Conservation (phyloP, 1,284 basidiomycete species). For the Ustilago xerochloae region DNA sequence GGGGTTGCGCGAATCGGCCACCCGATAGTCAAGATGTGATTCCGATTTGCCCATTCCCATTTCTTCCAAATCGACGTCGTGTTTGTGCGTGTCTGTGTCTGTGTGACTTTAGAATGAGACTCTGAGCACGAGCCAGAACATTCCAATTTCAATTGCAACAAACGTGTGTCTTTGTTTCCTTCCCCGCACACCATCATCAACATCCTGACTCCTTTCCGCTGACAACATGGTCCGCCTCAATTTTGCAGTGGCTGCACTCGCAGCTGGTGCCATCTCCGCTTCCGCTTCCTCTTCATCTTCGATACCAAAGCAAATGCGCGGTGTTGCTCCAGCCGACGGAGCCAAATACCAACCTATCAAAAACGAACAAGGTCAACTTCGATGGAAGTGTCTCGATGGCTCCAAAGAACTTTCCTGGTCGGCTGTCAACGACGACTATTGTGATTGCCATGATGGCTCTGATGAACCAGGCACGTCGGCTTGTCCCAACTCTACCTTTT, state of each 20-base stretch:
- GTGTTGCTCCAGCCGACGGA: slow-evolving; percentile 28
- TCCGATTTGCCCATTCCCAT: neutral
- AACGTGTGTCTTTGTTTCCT: neutral
- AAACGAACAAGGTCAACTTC: slow-evolving; percentile 14
- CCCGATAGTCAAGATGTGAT: neutral
- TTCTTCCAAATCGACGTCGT: too few relatives aligned
- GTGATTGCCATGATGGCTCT: slow-evolving; percentile 90
- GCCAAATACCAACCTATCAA: slow-evolving; percentile 23
- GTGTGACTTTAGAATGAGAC: neutral
- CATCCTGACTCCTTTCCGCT: neutral
- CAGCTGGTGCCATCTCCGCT: slow-evolving; percentile 20
- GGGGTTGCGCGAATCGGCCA: too few relatives aligned
- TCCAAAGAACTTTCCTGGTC: slow-evolving; percentile 72
- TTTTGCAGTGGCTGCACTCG: slow-evolving; percentile 30
- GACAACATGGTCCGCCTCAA: slow-evolving; percentile 38
- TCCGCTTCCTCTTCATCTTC: slow-evolving; percentile 15
- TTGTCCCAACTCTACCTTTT: slow-evolving; percentile 80
- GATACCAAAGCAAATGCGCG: slow-evolving; percentile 8
- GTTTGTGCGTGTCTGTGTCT: neutral
- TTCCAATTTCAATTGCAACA: neutral
- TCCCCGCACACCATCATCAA: neutral
- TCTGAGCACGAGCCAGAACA: slow-evolving; percentile 2
- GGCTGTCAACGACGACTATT: slow-evolving; percentile 92
- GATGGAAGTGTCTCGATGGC: slow-evolving; percentile 58
- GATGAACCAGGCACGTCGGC: slow-evolving; percentile 94